phyloP scores from a whole-genome alignment of 1,139 yeast genomes.

The Saccharomyces hybrid region DNA sequence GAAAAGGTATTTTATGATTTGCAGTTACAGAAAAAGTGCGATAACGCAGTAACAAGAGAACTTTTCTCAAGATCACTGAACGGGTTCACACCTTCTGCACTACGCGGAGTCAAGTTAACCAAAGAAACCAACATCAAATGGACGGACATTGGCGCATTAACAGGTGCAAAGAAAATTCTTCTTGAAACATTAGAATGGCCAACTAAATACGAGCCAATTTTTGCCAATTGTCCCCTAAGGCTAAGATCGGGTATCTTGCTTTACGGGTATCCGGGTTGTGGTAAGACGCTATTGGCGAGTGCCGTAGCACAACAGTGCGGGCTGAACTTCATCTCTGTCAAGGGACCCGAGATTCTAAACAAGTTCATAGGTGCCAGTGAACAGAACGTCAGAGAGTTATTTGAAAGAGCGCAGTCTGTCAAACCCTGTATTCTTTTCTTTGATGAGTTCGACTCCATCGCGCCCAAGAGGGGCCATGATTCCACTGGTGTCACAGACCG shows the following conservation, averaged over 20 bases:
- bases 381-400: conserved; percentile 85
- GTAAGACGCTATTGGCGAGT: conserved; percentile 86
- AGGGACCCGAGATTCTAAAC: conserved; percentile 94
- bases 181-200: conserved; percentile 97
- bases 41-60: conserved; percentile 10
- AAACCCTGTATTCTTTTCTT: conserved; percentile 89
- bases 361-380: conserved; percentile 98
- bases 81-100: conserved; percentile 70
- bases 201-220: conserved; percentile 88
- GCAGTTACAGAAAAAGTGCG: conserved; percentile 8
- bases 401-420: conserved; percentile 69
- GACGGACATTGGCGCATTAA: conserved; percentile 85
- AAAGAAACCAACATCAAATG: conserved; percentile 63
- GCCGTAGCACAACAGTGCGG: conserved; percentile 96
- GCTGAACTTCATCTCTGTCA: conserved; percentile 82
- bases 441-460: conserved; percentile 95
- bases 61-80: conserved; percentile 51
- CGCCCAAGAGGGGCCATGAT: conserved; percentile 97
- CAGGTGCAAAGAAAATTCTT: conserved; percentile 64
- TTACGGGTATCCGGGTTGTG: conserved; percentile 98
- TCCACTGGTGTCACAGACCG: conserved; percentile 97
- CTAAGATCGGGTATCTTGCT: conserved; percentile 82
- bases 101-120: conserved; percentile 81
- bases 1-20: conserved; percentile 69
- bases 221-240: conserved; percentile 78